A percentile compares a stretch with the other conserved stretches of the same genome.
Conservation (phyloP, 805 yeast genomes). For the Komagataella kurtzmanii region DNA sequence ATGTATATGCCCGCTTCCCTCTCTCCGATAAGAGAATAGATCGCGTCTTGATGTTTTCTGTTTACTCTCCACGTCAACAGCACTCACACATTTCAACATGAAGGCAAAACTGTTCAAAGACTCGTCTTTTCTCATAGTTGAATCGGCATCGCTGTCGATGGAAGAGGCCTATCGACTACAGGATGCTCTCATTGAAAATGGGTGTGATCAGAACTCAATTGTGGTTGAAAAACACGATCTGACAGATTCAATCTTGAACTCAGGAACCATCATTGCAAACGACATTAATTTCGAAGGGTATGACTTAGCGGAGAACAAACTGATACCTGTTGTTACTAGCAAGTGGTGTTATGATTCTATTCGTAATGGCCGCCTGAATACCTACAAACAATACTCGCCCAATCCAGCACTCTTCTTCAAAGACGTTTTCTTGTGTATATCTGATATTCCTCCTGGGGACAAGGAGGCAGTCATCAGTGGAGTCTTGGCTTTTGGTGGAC, state of each 20-base stretch:
- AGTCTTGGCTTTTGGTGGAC: conserved; percentile 69
- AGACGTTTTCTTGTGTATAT: conserved; percentile 45
- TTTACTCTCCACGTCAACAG: neutral
- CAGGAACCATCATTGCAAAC: conserved; percentile 38
- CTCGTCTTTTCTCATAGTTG: conserved; percentile 4
- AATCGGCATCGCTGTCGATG: conserved; percentile 2
- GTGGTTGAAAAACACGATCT: conserved; percentile 6
- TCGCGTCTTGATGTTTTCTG: neutral
- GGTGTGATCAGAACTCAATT: conserved; percentile 7
- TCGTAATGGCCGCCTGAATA: conserved; percentile 24
- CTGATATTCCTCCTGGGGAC: conserved; percentile 43
- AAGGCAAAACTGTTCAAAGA: neutral
- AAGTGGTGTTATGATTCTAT: conserved; percentile 46
- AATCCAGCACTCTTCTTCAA: conserved; percentile 55
- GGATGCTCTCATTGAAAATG: conserved; percentile 7
- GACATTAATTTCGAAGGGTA: conserved; percentile 40
- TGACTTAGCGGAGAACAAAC: conserved; percentile 26
- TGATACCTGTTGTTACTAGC: conserved; percentile 55
- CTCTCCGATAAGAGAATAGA: neutral
- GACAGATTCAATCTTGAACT: conserved; percentile 5
- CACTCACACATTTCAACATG: neutral
- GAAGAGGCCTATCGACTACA: neutral
- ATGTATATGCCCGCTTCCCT: neutral
- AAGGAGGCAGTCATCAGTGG: conserved; percentile 58
- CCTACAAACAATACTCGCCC: conserved; percentile 55